Conservation (phyloP, 805 yeast species). For the Wickerhamomyces queroliae region DNA sequence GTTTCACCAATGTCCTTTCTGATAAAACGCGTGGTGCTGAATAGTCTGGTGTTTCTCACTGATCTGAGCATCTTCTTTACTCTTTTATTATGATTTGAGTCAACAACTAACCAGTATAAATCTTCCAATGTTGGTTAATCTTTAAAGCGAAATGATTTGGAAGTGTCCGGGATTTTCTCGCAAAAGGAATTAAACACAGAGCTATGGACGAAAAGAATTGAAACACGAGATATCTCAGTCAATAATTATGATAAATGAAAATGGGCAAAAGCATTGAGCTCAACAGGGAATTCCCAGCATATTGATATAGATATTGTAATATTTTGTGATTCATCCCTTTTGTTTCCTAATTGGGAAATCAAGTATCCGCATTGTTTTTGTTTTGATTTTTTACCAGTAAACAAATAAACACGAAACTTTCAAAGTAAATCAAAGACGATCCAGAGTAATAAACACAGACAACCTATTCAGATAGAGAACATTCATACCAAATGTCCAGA, state of each 20-base stretch:
- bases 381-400: background rate
- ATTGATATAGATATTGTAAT: background rate
- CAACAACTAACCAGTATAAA: background rate
- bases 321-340: background rate
- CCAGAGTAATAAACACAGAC: too few relatives aligned
- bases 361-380: background rate
- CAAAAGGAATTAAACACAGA: background rate
- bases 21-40: background rate
- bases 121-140: background rate
- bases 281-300: background rate
- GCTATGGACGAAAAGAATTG: background rate
- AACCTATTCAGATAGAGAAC: too few relatives aligned
- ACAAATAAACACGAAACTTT: background rate
- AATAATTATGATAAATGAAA: background rate
- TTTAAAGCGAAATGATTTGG: background rate
- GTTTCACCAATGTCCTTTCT: background rate
- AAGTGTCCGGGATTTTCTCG: background rate
- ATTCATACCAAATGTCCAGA: slow-evolving; percentile 13
- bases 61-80: slow-evolving; percentile 2
- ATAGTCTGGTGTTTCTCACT: background rate
- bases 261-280: background rate
- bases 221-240: background rate
- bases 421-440: too few relatives aligned
- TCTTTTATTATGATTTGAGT: too few relatives aligned
- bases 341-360: background rate